Percentiles rank a stretch among this genome's conserved stretches.
phyloP scores from a whole-genome alignment of 179 eudicot genomes.

The Beta corolliflora region DNA sequence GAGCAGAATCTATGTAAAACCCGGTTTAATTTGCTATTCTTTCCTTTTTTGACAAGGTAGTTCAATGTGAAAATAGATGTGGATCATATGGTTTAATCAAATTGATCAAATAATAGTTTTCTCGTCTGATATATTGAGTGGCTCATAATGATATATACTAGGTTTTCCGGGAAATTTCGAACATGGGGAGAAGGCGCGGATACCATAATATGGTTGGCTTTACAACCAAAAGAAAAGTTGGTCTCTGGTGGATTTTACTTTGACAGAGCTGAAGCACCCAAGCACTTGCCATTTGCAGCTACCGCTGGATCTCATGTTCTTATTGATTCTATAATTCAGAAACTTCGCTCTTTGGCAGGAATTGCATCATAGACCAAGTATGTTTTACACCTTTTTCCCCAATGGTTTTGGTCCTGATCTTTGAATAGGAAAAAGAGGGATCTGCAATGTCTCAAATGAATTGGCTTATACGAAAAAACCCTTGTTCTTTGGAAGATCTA shows the following conservation, averaged over 20 bases:
- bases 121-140: background rate
- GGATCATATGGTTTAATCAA: background rate
- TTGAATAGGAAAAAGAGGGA: no score
- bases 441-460: background rate
- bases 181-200: conserved; percentile 94
- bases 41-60: background rate
- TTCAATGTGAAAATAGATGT: background rate
- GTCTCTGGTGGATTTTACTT: conserved; percentile 75
- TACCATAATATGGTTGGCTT: conserved; percentile 78
- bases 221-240: conserved; percentile 71
- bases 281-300: conserved; percentile 66
- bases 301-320: conserved; percentile 61
- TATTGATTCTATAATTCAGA: conserved; percentile 52
- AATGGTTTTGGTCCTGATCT: no score
- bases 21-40: background rate
- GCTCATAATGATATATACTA: conserved; percentile 18
- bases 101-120: background rate
- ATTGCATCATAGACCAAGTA: conserved; percentile 21
- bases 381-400: background rate
- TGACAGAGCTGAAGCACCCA: conserved; percentile 84
- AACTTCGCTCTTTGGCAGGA: conserved; percentile 50
- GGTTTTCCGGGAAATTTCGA: conserved; percentile 70
- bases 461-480: background rate
- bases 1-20: background rate
- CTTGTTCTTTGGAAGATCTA: background rate